These are phyloP conservation scores for Trametopsis cervina DNA, from an alignment of 768 basidiomycete species.

Conservation along the genomic window DNA sequence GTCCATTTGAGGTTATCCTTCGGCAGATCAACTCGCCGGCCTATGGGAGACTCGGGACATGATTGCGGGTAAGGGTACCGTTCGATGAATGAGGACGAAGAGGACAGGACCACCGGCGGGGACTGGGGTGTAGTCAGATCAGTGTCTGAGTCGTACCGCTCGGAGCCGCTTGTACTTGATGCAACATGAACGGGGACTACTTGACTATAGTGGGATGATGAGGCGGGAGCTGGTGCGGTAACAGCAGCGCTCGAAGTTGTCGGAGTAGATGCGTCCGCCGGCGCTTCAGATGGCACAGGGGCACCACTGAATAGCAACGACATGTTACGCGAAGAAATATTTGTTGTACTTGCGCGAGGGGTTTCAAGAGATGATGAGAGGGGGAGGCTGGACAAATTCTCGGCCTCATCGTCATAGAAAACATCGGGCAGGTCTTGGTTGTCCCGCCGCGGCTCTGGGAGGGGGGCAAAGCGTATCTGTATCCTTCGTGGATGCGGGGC, in stretches of 20 bases:
- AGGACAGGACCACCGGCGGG: slow-evolving; percentile 11
- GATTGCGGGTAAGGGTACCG: slow-evolving; percentile 4
- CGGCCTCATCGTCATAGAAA: slow-evolving; percentile 21
- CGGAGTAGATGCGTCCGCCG: slow-evolving; percentile 13
- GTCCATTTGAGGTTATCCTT: slow-evolving; percentile 11
- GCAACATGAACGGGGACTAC: slow-evolving; percentile 6
- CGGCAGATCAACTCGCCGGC: slow-evolving; percentile 5
- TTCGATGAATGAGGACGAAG: slow-evolving; percentile 7
- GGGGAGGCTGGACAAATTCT: slow-evolving; percentile 15
- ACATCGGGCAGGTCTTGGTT: slow-evolving; percentile 30
- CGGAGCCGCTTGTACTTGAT: slow-evolving; percentile 6
- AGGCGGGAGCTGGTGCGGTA: slow-evolving; percentile 3
- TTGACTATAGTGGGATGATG: slow-evolving; percentile 1
- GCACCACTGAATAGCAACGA: slow-evolving; percentile 13
- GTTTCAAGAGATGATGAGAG: slow-evolving; percentile 16
- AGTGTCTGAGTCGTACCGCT: slow-evolving; percentile 14
- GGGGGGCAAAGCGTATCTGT: slow-evolving; percentile 80
- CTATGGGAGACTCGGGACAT: slow-evolving; percentile 7
- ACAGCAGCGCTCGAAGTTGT: slow-evolving; percentile 6
- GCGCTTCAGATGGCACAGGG: slow-evolving; percentile 8
- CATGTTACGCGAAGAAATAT: not conserved
- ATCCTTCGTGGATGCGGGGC: slow-evolving; percentile 34
- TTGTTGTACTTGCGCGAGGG: slow-evolving; percentile 12
- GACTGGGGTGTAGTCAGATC: slow-evolving; percentile 14
- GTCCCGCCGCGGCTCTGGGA: slow-evolving; percentile 67